These are phyloP conservation scores for Arachnopeziza araneosa DNA, from an alignment of 2,329 filamentous ascomycete genomes.

Conservation along the genomic window DNA sequence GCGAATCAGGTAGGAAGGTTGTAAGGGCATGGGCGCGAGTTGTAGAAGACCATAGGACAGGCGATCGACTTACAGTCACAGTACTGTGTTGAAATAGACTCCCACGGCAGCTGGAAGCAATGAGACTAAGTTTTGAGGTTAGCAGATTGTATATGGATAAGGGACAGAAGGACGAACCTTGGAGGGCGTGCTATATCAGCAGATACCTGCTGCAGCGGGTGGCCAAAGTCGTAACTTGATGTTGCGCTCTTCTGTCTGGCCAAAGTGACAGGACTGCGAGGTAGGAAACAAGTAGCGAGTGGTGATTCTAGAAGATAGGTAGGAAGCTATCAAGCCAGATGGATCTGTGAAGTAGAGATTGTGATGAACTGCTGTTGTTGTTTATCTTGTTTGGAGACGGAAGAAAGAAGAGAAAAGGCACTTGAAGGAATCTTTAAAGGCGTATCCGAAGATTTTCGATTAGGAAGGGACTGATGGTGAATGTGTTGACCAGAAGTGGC, in stretches of 20 bases:
- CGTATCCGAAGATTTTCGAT: not conserved
- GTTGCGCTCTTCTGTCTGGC: slow-evolving; percentile 7
- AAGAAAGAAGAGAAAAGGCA: not conserved
- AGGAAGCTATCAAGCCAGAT: slow-evolving; percentile 34
- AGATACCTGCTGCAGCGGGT: not conserved
- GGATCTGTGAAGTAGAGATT: slow-evolving; percentile 26
- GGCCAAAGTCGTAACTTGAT: slow-evolving; percentile 1
- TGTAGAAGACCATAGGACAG: not conserved
- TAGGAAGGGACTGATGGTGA: slow-evolving; percentile 4
- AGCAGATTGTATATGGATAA: slow-evolving; percentile 7
- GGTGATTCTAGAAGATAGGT: slow-evolving; percentile 32
- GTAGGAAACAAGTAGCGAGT: slow-evolving; percentile 27
- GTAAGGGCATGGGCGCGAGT: not conserved
- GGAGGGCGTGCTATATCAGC: slow-evolving; percentile 4
- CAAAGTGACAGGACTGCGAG: slow-evolving; percentile 18
- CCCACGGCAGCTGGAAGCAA: slow-evolving; percentile 15
- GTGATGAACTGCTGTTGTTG: slow-evolving; percentile 24
- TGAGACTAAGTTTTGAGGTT: slow-evolving; percentile 11
- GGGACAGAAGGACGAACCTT: slow-evolving; percentile 16
- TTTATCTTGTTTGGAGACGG: slow-evolving; percentile 3
- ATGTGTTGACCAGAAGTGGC: slow-evolving; percentile 4
- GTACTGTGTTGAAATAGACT: slow-evolving; percentile 14
- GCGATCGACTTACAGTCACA: slow-evolving; percentile 22
- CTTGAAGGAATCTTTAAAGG: not conserved
- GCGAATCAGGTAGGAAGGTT: slow-evolving; percentile 1